phyloP scores from a whole-genome alignment of 805 yeast species.

The Wickerhamiella galacta region DNA sequence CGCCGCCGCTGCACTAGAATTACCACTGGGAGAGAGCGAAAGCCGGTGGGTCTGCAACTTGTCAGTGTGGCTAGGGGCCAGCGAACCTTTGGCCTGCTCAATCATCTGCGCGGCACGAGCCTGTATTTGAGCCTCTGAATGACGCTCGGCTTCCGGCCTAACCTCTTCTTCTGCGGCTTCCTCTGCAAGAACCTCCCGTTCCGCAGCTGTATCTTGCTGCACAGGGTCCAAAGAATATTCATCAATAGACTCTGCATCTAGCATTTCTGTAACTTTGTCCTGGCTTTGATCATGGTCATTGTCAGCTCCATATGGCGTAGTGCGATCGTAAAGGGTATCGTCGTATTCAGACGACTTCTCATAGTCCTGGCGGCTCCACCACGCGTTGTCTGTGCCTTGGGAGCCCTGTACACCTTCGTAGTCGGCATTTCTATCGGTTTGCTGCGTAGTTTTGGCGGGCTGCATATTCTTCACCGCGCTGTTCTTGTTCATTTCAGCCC shows the following conservation, averaged over 20 bases:
- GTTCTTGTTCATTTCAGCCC: neutral
- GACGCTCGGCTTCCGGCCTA: neutral
- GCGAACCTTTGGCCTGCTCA: neutral
- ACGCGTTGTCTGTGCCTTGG: neutral
- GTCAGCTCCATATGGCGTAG: neutral
- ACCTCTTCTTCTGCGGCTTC: neutral
- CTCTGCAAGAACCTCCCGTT: neutral
- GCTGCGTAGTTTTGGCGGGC: too few relatives aligned
- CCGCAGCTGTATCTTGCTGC: neutral
- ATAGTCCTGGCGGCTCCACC: neutral
- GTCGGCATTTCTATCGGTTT: too few relatives aligned
- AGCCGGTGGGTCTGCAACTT: too few relatives aligned
- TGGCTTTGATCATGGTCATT: too few relatives aligned
- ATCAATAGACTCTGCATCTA: too few relatives aligned
- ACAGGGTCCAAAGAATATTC: too few relatives aligned
- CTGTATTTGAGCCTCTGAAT: neutral
- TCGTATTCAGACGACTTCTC: slow-evolving; percentile 1
- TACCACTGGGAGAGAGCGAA: too few relatives aligned
- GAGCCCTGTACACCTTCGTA: neutral
- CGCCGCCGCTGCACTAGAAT: neutral
- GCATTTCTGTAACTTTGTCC: too few relatives aligned
- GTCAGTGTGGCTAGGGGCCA: too few relatives aligned
- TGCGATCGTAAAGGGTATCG: neutral
- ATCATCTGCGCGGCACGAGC: neutral
- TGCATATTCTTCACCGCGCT: too few relatives aligned